Conservation (phyloP, 2,329 filamentous ascomycete genomes). For the Aureobasidium pullulans region DNA sequence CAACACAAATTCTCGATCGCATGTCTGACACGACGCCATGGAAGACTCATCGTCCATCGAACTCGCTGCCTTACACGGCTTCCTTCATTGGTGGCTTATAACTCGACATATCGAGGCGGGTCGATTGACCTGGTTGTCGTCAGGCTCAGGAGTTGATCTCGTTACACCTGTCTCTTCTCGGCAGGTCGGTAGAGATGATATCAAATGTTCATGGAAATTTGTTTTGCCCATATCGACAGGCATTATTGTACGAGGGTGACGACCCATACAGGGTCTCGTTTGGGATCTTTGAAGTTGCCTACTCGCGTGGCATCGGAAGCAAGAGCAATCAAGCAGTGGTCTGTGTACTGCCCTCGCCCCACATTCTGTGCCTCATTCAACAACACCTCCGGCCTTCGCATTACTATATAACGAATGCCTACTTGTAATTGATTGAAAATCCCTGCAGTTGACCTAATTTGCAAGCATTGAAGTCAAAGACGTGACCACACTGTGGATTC, state of each 20-base stretch:
- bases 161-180: no score
- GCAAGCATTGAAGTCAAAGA: no score
- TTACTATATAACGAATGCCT: not conserved
- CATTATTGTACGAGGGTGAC: no score
- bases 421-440: not conserved
- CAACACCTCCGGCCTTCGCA: not conserved
- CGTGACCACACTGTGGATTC: no score
- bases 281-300: not conserved
- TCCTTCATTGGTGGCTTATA: not conserved
- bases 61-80: not conserved
- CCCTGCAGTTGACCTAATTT: not conserved
- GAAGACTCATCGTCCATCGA: not conserved
- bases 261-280: no score
- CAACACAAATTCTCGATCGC: not conserved
- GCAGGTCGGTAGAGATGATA: no score
- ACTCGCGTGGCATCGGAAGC: not conserved
- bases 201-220: no score
- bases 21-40: not conserved
- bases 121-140: no score
- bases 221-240: no score
- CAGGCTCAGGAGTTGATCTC: no score
- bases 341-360: not conserved
- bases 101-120: no score
- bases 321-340: not conserved
- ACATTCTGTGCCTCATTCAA: not conserved